Evolutionary conservation across 371 early-diverging fungal genomes (phyloP).

Genomic region (Mortierella sp.): DNA sequence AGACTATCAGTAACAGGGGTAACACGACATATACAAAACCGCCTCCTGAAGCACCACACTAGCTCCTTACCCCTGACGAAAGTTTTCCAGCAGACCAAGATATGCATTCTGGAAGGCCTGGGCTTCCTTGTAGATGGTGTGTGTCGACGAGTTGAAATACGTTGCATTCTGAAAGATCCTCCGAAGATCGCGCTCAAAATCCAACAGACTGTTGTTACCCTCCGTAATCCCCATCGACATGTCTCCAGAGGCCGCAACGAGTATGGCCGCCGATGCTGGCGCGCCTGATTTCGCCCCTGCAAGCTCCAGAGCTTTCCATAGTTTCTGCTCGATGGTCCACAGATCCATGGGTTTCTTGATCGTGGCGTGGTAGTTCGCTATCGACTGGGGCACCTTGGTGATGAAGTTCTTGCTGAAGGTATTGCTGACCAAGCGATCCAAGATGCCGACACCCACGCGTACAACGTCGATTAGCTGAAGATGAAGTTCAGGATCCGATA

Average conservation of each 20-base stretch:
- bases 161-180: constrained; percentile 68
- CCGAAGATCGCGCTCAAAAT: constrained; percentile 71
- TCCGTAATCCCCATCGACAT: constrained; percentile 28
- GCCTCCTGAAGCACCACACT: neutral
- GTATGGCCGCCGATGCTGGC: neutral
- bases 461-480: constrained; percentile 39
- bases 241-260: constrained; percentile 5
- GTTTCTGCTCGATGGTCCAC: constrained; percentile 70
- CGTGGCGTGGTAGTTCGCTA: constrained; percentile 62
- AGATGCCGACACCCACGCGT: constrained; percentile 39
- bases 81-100: constrained; percentile 20
- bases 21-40: neutral
- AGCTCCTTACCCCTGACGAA: constrained; percentile 37
- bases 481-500: neutral
- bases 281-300: constrained; percentile 15
- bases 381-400: constrained; percentile 43
- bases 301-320: constrained; percentile 56
- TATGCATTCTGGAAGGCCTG: constrained; percentile 33
- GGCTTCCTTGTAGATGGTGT: constrained; percentile 56
- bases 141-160: constrained; percentile 47
- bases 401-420: constrained; percentile 51
- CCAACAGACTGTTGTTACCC: constrained; percentile 61
- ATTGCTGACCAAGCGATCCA: constrained; percentile 28
- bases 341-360: constrained; percentile 86
- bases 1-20: neutral